Evolutionary conservation across 2,329 filamentous ascomycete species (phyloP), one percentile per base, ranked within the genome.

Genomic region (Aspergillus ochraceus): DNA sequence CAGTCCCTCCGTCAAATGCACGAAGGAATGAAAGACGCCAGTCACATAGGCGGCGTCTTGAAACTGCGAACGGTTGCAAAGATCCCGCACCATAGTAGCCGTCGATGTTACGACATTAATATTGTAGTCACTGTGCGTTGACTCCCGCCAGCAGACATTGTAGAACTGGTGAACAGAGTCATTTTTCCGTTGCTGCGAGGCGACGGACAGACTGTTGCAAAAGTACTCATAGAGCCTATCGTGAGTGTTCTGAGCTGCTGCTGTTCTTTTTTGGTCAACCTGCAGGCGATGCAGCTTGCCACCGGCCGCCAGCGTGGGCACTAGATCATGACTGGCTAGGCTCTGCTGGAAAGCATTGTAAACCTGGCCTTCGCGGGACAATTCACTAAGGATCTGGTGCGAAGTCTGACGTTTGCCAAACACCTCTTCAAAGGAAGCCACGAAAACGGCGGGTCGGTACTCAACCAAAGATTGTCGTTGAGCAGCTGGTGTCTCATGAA

Each of bases 401-500:
- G 74, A 77, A 3, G 67, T 69, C 20, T 70, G 68, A 17, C 73
- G 71, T 47, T 74, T 74, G 47, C 71, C 70, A 22, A 82, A 72
- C 12, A 73, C 69, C 59, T 79, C 76, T 58, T 81, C 78, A 47
- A 82, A 79, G 1, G 76, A 70, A 14, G 79, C 76, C 6, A 81
- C 70, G 64, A 82, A 83, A 2, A 80, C 72, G 10, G 80, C 79
- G 9, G 77, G 76, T 1, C 69, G 60, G 60, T 71, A 69, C 61
- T 76, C 70, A 55, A 74, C 67, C 60, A 76, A 58, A 1, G 66
- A 54, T 45, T 66, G 66, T 6, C 63, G 66, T 32, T 66, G 66
- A 2, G 68, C 67, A 6, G 67, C 68, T 45, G 75, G 65, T 45
- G 81, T 77, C 39, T 77, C 76, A 22, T 80, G 78, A 30, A 83